These are phyloP conservation scores for Neofusicoccum umdonicola DNA, from an alignment of 2,329 filamentous ascomycete genomes.

Conservation along the genomic window DNA sequence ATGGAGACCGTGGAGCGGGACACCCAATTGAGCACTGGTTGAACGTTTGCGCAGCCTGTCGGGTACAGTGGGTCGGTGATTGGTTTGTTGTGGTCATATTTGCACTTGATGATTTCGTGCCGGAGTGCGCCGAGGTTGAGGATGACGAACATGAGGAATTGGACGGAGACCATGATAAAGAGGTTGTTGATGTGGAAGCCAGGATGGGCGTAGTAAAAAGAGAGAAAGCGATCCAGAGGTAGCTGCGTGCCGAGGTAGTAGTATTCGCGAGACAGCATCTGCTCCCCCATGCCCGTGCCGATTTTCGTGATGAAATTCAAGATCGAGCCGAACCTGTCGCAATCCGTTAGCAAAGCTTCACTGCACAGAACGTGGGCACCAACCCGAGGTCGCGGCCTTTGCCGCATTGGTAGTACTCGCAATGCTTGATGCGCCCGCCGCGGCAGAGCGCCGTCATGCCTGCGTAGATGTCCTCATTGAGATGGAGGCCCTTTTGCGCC, in stretches of 20 bases:
- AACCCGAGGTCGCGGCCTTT: slow-evolving; percentile 98
- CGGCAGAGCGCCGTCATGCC: slow-evolving; percentile 96
- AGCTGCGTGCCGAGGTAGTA: slow-evolving; percentile 98
- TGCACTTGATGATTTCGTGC: slow-evolving; percentile 83
- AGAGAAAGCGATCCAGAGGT: slow-evolving; percentile 93
- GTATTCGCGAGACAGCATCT: slow-evolving; percentile 97
- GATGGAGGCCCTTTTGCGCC: slow-evolving; percentile 93
- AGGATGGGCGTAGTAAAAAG: slow-evolving; percentile 98
- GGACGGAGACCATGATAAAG: slow-evolving; percentile 98
- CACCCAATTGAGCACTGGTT: slow-evolving; percentile 90
- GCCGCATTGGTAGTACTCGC: slow-evolving; percentile 99
- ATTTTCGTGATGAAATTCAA: slow-evolving; percentile 99
- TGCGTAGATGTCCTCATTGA: slow-evolving; percentile 99
- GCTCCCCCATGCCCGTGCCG: slow-evolving; percentile 98
- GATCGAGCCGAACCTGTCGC: slow-evolving; percentile 79
- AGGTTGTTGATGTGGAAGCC: slow-evolving; percentile 99
- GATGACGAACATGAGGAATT: slow-evolving; percentile 94
- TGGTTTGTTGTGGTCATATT: slow-evolving; percentile 80
- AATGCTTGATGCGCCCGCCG: slow-evolving; percentile 98
- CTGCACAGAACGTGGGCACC: background rate
- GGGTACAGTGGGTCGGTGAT: slow-evolving; percentile 85
- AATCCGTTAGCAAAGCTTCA: background rate
- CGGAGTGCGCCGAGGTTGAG: slow-evolving; percentile 85
- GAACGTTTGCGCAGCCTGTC: slow-evolving; percentile 84
- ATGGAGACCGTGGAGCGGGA: slow-evolving; percentile 92